A percentile compares a stretch with the other conserved stretches of the same genome.
Evolutionary conservation across 768 basidiomycete species (phyloP).

Genomic region (Leccinum boreale): DNA sequence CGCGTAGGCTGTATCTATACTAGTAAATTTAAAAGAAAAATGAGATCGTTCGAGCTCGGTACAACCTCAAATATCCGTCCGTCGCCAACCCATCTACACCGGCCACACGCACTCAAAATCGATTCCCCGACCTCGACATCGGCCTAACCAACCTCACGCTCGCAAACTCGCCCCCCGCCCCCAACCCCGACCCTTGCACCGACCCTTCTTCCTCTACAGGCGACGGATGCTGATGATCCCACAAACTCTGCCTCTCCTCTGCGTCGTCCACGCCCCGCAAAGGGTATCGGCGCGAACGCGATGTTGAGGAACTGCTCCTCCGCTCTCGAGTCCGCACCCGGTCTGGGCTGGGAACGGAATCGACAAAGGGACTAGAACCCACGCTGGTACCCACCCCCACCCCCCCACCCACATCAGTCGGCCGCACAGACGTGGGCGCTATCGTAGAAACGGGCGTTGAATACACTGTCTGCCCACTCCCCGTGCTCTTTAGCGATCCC

Average conservation of each 20-base stretch:
- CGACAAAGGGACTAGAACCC: neutral
- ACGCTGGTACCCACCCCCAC: neutral
- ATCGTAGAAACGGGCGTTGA: conserved; percentile 7
- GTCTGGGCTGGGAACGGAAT: neutral
- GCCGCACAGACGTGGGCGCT: neutral
- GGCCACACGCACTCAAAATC: neutral
- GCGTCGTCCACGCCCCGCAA: conserved; percentile 46
- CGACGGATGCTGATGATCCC: conserved; percentile 36
- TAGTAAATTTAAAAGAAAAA: no score
- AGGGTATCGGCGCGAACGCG: conserved; percentile 48
- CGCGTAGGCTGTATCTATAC: no score
- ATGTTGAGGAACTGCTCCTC: conserved; percentile 36
- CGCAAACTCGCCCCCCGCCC: neutral
- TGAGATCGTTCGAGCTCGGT: neutral
- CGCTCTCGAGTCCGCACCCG: conserved; percentile 22
- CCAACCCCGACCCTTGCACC: neutral
- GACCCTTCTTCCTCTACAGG: conserved; percentile 21
- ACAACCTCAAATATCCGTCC: neutral
- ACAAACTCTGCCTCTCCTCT: conserved; percentile 61
- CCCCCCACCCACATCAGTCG: neutral
- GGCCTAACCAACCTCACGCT: neutral
- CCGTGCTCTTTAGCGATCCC: conserved; percentile 7
- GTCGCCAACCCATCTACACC: neutral
- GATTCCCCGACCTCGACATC: neutral
- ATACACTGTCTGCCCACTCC: conserved; percentile 20